Conservation (phyloP, 495 filamentous ascomycete genomes). For the Talaromyces wortmannii region DNA sequence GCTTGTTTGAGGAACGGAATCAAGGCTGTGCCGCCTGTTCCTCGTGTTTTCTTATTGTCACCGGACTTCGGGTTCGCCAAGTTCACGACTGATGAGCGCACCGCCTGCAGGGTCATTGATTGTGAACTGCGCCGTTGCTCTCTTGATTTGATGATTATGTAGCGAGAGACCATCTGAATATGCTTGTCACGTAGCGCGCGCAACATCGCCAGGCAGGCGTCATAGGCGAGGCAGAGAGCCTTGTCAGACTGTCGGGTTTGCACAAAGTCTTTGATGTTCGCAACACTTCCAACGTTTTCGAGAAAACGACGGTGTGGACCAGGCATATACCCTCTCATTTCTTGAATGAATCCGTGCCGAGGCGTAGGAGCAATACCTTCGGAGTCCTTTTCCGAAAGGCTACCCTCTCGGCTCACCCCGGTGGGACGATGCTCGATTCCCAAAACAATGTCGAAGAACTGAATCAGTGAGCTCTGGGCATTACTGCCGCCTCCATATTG, state of each 20-base stretch:
- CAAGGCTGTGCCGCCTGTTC: slow-evolving; percentile 86
- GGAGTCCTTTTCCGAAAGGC: slow-evolving; percentile 19
- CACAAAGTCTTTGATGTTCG: slow-evolving; percentile 87
- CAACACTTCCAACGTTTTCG: slow-evolving; percentile 66
- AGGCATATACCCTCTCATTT: slow-evolving; percentile 97
- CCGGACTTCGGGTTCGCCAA: slow-evolving; percentile 55
- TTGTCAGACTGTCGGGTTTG: slow-evolving; percentile 53
- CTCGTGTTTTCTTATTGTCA: slow-evolving; percentile 61
- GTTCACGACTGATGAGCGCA: slow-evolving; percentile 38
- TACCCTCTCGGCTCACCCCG: slow-evolving; percentile 50
- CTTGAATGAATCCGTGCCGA: slow-evolving; percentile 85
- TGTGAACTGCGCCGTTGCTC: slow-evolving; percentile 43
- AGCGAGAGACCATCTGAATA: slow-evolving; percentile 91
- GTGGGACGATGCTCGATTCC: slow-evolving; percentile 90
- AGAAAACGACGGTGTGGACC: slow-evolving; percentile 86
- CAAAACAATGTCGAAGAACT: slow-evolving; percentile 90
- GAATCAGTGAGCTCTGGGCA: slow-evolving; percentile 89
- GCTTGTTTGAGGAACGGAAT: slow-evolving; percentile 95
- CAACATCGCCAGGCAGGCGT: slow-evolving; percentile 87
- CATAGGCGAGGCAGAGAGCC: slow-evolving; percentile 71
- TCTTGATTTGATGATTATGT: slow-evolving; percentile 70
- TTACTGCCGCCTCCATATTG: slow-evolving; percentile 90
- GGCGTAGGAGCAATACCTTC: slow-evolving; percentile 49
- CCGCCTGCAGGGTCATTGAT: slow-evolving; percentile 16
- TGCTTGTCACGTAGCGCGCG: slow-evolving; percentile 88